Conservation (phyloP, 345 rosid genomes). For the Eutrema yunnanense region DNA sequence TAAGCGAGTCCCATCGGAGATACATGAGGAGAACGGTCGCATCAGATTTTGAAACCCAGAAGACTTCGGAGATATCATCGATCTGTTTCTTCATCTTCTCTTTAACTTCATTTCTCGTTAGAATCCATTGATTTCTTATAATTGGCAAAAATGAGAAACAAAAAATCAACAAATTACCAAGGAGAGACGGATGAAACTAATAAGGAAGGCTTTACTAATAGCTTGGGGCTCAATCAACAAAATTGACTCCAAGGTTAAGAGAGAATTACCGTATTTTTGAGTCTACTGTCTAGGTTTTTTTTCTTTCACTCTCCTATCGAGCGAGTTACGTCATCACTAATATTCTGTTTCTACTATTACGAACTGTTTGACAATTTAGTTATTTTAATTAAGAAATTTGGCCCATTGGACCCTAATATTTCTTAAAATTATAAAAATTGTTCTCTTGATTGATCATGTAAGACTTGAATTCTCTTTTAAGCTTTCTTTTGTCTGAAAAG, state of each 20-base stretch:
- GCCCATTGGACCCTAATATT: no score
- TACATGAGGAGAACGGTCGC: slow-evolving; percentile 4
- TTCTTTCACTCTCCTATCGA: not conserved
- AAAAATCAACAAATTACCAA: not conserved
- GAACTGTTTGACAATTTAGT: not conserved
- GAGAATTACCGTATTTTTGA: not conserved
- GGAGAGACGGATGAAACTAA: not conserved
- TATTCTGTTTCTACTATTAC: not conserved
- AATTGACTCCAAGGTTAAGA: not conserved
- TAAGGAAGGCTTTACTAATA: not conserved
- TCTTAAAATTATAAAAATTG: no score
- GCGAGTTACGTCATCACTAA: no score
- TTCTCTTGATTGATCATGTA: no score
- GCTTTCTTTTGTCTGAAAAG: no score
- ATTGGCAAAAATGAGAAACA: not conserved
- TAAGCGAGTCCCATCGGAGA: not conserved
- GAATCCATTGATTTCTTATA: slow-evolving; percentile 5
- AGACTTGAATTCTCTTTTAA: no score
- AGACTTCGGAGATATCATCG: not conserved
- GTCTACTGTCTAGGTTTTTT: not conserved
- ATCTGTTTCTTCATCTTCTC: slow-evolving; percentile 2
- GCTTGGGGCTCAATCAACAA: not conserved
- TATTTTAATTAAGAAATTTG: no score
- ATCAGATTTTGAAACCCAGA: not conserved
- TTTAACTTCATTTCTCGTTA: not conserved